Evolutionary conservation across 108 stramenopile genomes (phyloP).

Genomic region (Skeletonema potamos): DNA sequence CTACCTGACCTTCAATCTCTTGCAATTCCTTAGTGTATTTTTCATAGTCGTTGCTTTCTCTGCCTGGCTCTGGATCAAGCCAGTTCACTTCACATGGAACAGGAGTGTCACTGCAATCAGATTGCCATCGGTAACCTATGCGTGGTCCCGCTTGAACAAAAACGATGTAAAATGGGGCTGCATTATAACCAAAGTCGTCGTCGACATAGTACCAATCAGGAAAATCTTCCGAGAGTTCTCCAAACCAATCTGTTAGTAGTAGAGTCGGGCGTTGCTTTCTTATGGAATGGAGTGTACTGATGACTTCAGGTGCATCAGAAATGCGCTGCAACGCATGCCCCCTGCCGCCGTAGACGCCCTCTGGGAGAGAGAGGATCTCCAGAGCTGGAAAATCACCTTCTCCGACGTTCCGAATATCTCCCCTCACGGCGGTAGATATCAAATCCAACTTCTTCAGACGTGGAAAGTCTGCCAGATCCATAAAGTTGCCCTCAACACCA

Average conservation of each 20-base stretch:
- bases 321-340: neutral
- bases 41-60: neutral
- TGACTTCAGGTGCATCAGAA: neutral
- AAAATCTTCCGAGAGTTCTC: neutral
- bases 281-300: neutral
- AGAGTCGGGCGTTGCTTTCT: too few relatives aligned
- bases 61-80: neutral
- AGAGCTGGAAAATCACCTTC: neutral
- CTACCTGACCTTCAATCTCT: neutral
- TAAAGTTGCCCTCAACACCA: neutral
- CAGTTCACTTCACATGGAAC: neutral
- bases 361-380: neutral
- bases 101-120: neutral
- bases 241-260: neutral
- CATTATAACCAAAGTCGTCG: neutral
- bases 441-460: constrained; percentile 6
- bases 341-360: too few relatives aligned
- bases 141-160: neutral
- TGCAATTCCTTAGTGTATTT: neutral
- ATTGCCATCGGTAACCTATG: neutral
- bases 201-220: neutral
- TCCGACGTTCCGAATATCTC: neutral
- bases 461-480: constrained; percentile 15
- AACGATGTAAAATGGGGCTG: neutral
- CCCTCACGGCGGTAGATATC: neutral